These are phyloP conservation scores for Neurospora crassa DNA, from an alignment of 2,329 filamentous ascomycete species.

Conservation along the genomic window DNA sequence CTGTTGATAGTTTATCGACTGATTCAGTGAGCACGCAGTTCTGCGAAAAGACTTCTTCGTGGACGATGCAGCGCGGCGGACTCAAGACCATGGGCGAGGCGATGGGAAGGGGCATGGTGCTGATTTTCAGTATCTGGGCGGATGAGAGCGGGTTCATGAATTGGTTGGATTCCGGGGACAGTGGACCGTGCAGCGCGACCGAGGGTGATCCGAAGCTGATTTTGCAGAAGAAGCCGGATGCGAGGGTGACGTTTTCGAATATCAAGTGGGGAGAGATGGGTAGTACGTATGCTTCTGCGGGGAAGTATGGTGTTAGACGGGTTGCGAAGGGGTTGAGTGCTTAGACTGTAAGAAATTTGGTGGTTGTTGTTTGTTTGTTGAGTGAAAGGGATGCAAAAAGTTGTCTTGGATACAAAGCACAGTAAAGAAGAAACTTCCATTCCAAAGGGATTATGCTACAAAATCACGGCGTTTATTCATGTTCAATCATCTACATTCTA, in stretches of 20 bases:
- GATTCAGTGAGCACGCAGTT: constrained; percentile 16
- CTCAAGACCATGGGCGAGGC: constrained; percentile 24
- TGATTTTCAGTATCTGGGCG: constrained; percentile 47
- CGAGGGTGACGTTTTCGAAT: constrained; percentile 45
- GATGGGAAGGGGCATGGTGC: constrained; percentile 40
- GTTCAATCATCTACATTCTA: not conserved
- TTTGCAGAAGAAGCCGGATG: constrained; percentile 30
- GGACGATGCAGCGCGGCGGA: constrained; percentile 23
- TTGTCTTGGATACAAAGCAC: too few species aligned
- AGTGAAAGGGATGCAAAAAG: too few species aligned
- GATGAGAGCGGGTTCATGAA: constrained; percentile 43
- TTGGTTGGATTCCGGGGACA: constrained; percentile 42
- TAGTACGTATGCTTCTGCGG: constrained; percentile 29
- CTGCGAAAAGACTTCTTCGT: constrained; percentile 12
- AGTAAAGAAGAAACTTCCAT: too few species aligned
- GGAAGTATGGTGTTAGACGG: not conserved
- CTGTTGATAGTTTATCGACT: not conserved
- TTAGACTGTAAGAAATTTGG: not conserved
- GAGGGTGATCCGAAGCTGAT: constrained; percentile 43
- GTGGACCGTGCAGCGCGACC: constrained; percentile 44
- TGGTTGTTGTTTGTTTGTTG: too few species aligned
- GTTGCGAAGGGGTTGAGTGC: not conserved
- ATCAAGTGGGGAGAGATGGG: constrained; percentile 41
- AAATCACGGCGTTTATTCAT: too few species aligned
- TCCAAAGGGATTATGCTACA: too few species aligned